Evolutionary conservation across 441 rosid genomes (phyloP).

Genomic region (Oxalis stricta): DNA sequence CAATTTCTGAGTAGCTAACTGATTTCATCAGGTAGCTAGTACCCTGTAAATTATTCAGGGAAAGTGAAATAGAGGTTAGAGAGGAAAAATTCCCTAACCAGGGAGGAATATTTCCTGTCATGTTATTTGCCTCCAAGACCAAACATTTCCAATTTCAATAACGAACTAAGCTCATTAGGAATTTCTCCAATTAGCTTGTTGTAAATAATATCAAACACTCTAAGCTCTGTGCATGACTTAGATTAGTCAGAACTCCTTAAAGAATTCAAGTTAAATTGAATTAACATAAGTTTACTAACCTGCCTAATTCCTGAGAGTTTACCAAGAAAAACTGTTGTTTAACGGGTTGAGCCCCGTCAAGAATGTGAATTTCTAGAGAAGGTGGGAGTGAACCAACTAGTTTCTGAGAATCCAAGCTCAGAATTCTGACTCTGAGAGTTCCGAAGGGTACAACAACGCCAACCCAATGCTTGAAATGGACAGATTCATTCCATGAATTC

Average conservation of each 20-base stretch:
- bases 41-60: slow-evolving; percentile 16
- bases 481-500: slow-evolving; percentile 26
- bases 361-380: slow-evolving; percentile 23
- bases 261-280: slow-evolving; percentile 4
- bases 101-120: slow-evolving; percentile 31
- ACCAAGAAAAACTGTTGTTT: slow-evolving; percentile 11
- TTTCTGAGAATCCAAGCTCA: slow-evolving; percentile 17
- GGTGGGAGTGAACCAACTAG: slow-evolving; percentile 31
- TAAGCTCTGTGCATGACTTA: slow-evolving; percentile 15
- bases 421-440: slow-evolving; percentile 13
- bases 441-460: slow-evolving; percentile 21
- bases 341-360: slow-evolving; percentile 15
- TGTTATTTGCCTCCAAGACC: slow-evolving; percentile 15
- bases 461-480: slow-evolving; percentile 27
- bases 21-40: slow-evolving; percentile 25
- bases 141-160: slow-evolving; percentile 13
- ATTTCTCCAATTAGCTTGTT: slow-evolving; percentile 25
- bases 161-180: slow-evolving; percentile 16
- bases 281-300: slow-evolving; percentile 17
- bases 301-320: slow-evolving; percentile 19
- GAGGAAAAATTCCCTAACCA: slow-evolving; percentile 35
- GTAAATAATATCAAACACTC: not conserved
- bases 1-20: slow-evolving; percentile 17
- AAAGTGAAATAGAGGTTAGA: slow-evolving; percentile 7
- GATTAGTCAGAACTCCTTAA: slow-evolving; percentile 20